These are phyloP conservation scores for Fraxinus americana DNA, from an alignment of 257 asterid genomes.

Conservation along the genomic window DNA sequence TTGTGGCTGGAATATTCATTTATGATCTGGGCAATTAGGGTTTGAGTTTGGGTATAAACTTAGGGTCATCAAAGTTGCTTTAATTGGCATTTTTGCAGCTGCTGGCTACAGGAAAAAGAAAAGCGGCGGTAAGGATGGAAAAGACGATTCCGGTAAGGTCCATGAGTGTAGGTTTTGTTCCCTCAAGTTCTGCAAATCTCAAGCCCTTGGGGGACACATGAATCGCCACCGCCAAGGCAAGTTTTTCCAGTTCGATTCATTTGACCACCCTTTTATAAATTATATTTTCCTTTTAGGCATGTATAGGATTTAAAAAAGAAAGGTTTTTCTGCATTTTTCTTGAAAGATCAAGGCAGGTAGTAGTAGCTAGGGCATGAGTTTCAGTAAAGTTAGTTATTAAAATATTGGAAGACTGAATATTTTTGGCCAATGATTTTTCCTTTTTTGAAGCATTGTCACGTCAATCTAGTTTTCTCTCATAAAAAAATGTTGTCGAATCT, in stretches of 20 bases:
- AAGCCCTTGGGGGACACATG: slow-evolving; percentile 99
- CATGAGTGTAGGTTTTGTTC: slow-evolving; percentile 98
- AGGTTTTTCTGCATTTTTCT: not conserved
- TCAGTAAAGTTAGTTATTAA: slow-evolving; percentile 27
- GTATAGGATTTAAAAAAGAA: not conserved
- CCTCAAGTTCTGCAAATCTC: slow-evolving; percentile 98
- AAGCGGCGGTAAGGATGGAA: slow-evolving; percentile 67
- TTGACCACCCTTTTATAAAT: not conserved
- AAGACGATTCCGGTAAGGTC: slow-evolving; percentile 69
- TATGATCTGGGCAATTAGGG: slow-evolving; percentile 17
- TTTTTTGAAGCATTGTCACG: slow-evolving; percentile 31
- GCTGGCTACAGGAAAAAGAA: slow-evolving; percentile 70
- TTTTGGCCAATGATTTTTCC: slow-evolving; percentile 27
- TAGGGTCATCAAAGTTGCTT: slow-evolving; percentile 55
- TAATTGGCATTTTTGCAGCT: slow-evolving; percentile 35
- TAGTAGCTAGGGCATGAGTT: slow-evolving; percentile 18
- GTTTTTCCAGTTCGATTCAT: slow-evolving; percentile 8
- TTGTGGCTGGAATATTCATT: slow-evolving; percentile 21
- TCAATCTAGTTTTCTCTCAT: slow-evolving; percentile 41
- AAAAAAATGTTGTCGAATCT: slow-evolving; percentile 5
- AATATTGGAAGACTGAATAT: not conserved
- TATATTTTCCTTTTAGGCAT: not conserved
- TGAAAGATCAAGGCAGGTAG: not conserved
- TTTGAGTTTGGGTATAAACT: slow-evolving; percentile 26
- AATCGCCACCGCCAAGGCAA: slow-evolving; percentile 98